Conservation (phyloP, 2,329 filamentous ascomycete species). For the Verticillium longisporum region DNA sequence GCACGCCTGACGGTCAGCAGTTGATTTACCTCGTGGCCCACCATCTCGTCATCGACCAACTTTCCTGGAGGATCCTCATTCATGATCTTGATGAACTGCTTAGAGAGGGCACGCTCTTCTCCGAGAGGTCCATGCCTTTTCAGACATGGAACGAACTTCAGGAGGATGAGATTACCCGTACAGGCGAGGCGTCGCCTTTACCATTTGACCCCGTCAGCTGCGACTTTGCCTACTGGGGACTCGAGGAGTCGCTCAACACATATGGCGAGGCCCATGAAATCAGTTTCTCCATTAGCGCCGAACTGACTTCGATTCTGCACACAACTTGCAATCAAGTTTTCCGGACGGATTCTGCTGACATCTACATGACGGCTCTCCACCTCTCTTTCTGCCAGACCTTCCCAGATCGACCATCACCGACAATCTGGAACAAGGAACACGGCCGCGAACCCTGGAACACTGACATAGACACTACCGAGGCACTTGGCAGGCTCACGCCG, state of each 20-base stretch:
- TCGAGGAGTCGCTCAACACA: slow-evolving; percentile 33
- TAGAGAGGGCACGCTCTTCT: slow-evolving; percentile 33
- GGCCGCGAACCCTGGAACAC: slow-evolving; percentile 36
- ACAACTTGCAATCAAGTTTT: slow-evolving; percentile 36
- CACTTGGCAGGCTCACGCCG: slow-evolving; percentile 55
- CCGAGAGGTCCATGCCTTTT: slow-evolving; percentile 38
- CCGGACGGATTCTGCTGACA: slow-evolving; percentile 44
- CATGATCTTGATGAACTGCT: slow-evolving; percentile 44
- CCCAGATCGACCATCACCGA: slow-evolving; percentile 40
- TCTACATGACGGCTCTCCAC: slow-evolving; percentile 46
- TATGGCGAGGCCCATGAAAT: slow-evolving; percentile 35
- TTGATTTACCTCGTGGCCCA: slow-evolving; percentile 43
- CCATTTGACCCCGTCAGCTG: slow-evolving; percentile 32
- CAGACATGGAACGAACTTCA: slow-evolving; percentile 42
- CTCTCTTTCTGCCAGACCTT: slow-evolving; percentile 51
- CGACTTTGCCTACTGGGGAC: slow-evolving; percentile 40
- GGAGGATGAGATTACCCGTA: slow-evolving; percentile 24
- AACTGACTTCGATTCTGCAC: slow-evolving; percentile 34
- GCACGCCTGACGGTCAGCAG: slow-evolving; percentile 36
- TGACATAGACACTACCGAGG: slow-evolving; percentile 45
- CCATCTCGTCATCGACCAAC: slow-evolving; percentile 43
- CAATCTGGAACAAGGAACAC: slow-evolving; percentile 48
- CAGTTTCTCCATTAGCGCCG: slow-evolving; percentile 35
- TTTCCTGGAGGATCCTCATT: slow-evolving; percentile 43
- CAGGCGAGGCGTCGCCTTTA: slow-evolving; percentile 19